Evolutionary conservation across 495 filamentous ascomycete species (phyloP), one percentile per base, ranked within the genome.

Genomic region (Annulohypoxylon stygium): DNA sequence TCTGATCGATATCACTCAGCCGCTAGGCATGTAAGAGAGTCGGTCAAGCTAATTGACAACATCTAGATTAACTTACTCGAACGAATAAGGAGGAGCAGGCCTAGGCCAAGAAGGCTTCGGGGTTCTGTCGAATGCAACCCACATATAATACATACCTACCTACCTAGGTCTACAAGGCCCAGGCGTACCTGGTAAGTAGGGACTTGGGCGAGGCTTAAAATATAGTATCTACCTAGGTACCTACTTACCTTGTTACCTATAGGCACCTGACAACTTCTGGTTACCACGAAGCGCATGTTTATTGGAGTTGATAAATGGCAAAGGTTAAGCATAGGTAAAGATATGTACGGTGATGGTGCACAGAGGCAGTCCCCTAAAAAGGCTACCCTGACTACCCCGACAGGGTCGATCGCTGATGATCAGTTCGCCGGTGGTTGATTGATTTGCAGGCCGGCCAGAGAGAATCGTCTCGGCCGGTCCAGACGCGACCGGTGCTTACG

Each of bases 391-490:
- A 60, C 59, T 33, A 54, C 60, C 53, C 30, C 30, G 30, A 30
- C 30, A 30, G 30, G 30, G 30, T 16, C 51, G 70, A 69, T 73
- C 65, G 60, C 53, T 55, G 60, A 33, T 47, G 65, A 65, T 55
- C 59, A 68, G 60, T 45, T 65, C 16, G 60, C 45, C 16, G 54
- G 36, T 65, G 65, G 36, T 26, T 68, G 64, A 67, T 53, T 73
- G 64, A 67, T 53, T 67, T 64, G 43, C 53, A 47, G 41, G 39
- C 30, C 34, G 37, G 11, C 23, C 14, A 55, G 57, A 71, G 25
- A 63, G 69, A 67, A 67, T 50, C 57, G 61, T 74, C 71, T 74
- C 71, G 71, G 62, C 71, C 66, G 66, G 71, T 67, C 71, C 50
- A 74, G 71, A 74, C 62, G 62, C 61, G 61, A 70, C 61, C 71